Evolutionary conservation across 2,329 filamentous ascomycete species (phyloP), one percentile per base, ranked within the genome.

Genomic region (Drechslerella dactyloides): DNA sequence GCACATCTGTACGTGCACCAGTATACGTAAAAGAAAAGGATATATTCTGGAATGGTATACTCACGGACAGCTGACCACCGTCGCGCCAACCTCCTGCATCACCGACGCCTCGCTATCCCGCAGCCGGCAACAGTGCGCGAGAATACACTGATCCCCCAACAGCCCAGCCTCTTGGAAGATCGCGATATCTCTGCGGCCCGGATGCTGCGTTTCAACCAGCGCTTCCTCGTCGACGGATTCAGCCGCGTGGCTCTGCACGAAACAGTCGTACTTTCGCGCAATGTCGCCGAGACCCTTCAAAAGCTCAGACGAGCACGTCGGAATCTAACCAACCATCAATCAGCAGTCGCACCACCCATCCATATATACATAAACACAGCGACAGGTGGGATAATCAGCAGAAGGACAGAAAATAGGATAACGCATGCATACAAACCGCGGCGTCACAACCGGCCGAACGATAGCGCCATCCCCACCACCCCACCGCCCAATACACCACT

Each of bases 121-220:
- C 79, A 89, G 84, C 76, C 85, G 83, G 63, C 85, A 89, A 78
- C 87, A 89, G 76, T 90, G 88, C 0, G 87, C 88, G 0, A 90
- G 82, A 63, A 90, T 87, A 0, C 84, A 83, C 7, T 84, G 82
- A 1, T 79, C 72, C 0, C 80, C 83, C 4, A 90, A 80, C 2
- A 90, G 78, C 3, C 72, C 70, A 1, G 62, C 46, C 3, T 64
- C 53, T 7, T 61, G 37, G 6, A 75, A 73, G 51, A 76, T 75
- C 15, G 58, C 57, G 10, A 76, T 69, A 57, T 76, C 75, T 51
- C 75, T 74, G 15, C 64, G 40, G 15, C 73, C 60, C 1, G 75
- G 75, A 63, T 75, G 69, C 35, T 73, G 68, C 4, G 27, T 65
- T 15, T 68, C 69, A 17, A 76, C 75, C 59, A 72, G 64, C 1